A percentile compares a stretch with the other conserved stretches of the same genome.
phyloP scores from a whole-genome alignment of 768 basidiomycete genomes.

The Tubosaeta brunneosetosa region DNA sequence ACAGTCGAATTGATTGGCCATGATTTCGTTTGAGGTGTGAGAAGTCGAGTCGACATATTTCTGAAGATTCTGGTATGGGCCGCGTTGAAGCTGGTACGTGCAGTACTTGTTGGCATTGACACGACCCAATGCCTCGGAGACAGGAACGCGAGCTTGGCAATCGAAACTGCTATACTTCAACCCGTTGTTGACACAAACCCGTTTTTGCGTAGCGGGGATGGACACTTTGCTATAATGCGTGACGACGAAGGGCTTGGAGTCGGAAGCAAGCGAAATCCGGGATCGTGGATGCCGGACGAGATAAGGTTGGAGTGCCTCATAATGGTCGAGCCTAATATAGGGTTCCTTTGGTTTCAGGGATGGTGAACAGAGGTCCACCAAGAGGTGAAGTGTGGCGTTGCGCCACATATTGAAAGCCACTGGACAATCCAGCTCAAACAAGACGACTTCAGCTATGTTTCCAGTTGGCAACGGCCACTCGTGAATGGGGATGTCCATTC shows the following conservation, averaged over 20 bases:
- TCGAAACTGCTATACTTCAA: slow-evolving; percentile 32
- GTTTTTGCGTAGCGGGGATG: slow-evolving; percentile 13
- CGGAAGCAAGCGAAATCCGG: slow-evolving; percentile 20
- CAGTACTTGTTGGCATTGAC: slow-evolving; percentile 22
- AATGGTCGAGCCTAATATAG: slow-evolving; percentile 15
- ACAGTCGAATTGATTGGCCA: slow-evolving; percentile 41
- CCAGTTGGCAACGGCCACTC: slow-evolving; percentile 45
- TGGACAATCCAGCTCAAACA: slow-evolving; percentile 44
- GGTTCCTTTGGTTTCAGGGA: not conserved
- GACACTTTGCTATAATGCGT: slow-evolving; percentile 10
- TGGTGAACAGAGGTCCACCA: slow-evolving; percentile 33
- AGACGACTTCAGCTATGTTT: slow-evolving; percentile 22
- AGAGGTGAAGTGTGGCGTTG: slow-evolving; percentile 34
- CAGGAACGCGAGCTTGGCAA: slow-evolving; percentile 8
- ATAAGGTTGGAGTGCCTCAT: slow-evolving; percentile 11
- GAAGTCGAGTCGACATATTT: slow-evolving; percentile 33
- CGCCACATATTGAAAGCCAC: slow-evolving; percentile 42
- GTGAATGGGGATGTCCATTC: slow-evolving; percentile 32
- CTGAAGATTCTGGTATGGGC: slow-evolving; percentile 34
- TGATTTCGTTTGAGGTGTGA: slow-evolving; percentile 41
- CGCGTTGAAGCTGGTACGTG: slow-evolving; percentile 29
- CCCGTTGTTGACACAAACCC: slow-evolving; percentile 33
- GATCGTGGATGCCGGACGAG: slow-evolving; percentile 13
- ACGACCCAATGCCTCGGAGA: slow-evolving; percentile 8
- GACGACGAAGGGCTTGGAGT: slow-evolving; percentile 18